These are phyloP conservation scores for Ophiostoma pallidulum DNA, from an alignment of 2,329 filamentous ascomycete genomes.

Conservation along the genomic window DNA sequence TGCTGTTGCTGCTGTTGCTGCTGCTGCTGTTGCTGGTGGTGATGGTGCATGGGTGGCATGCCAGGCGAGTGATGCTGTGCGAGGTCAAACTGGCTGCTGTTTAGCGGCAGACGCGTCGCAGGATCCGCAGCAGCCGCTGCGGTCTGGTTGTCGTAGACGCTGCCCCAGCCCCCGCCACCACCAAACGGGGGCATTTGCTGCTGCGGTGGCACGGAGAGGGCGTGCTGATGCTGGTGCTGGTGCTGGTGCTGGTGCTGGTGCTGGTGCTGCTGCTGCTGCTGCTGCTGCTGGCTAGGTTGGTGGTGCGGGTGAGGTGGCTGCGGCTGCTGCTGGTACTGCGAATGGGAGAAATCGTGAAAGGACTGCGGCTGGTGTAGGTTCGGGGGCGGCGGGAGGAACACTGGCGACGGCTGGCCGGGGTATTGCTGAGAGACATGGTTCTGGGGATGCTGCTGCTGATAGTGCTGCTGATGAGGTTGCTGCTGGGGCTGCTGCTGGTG, in stretches of 20 bases:
- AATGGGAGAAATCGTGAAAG: constrained; percentile 12
- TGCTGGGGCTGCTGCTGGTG: constrained; percentile 1
- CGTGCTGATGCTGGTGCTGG: too few relatives aligned
- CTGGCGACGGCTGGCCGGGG: constrained; percentile 2
- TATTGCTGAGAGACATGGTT: constrained; percentile 4
- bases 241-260: constrained; percentile 10
- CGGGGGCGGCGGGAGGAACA: constrained; percentile 10
- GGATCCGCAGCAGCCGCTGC: constrained; percentile 1
- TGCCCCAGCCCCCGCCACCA: constrained; percentile 10
- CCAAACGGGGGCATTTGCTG: constrained; percentile 7
- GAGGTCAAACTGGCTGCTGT: constrained; percentile 9
- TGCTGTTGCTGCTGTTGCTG: constrained; percentile 10
- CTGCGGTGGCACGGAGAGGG: too few relatives aligned
- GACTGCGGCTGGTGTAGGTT: constrained; percentile 9
- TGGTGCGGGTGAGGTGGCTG: too few relatives aligned
- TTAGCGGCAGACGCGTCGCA: constrained; percentile 8
- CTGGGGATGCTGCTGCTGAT: constrained; percentile 5
- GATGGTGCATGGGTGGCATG: constrained; percentile 6
- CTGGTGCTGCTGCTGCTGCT: constrained; percentile 3
- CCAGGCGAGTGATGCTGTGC: constrained; percentile 4
- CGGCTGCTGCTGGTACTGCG: constrained; percentile 10
- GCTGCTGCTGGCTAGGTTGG: too few relatives aligned
- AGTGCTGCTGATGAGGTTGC: constrained; percentile 6
- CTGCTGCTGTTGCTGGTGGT: constrained; percentile 4
- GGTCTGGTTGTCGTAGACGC: constrained; percentile 11